Conservation (phyloP, 129 eudicot species). For the Ambrosia artemisiifolia region DNA sequence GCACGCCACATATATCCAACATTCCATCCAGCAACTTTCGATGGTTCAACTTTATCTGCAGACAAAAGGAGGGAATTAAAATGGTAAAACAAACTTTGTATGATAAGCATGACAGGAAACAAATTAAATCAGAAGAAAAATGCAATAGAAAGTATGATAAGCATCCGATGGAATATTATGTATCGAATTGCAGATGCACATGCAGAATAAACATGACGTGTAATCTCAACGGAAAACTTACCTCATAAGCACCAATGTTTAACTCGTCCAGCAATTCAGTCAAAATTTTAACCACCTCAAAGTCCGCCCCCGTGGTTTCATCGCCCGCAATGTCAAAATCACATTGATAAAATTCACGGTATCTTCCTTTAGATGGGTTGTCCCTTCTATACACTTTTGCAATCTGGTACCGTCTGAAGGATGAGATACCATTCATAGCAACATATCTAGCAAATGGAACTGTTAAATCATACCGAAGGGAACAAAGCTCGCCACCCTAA, state of each 20-base stretch:
- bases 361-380: conserved; percentile 94
- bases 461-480: conserved; percentile 86
- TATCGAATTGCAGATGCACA: no score
- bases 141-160: not conserved
- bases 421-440: conserved; percentile 82
- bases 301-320: conserved; percentile 72
- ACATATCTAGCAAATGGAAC: conserved; percentile 95
- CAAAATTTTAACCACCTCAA: conserved; percentile 75
- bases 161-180: no score
- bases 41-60: conserved; percentile 88
- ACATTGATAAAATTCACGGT: conserved; percentile 95
- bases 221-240: no score
- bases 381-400: conserved; percentile 92
- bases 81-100: not conserved
- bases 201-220: no score
- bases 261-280: conserved; percentile 80
- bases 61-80: not conserved
- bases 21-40: conserved; percentile 88
- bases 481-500: conserved; percentile 98
- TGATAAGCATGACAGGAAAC: not conserved
- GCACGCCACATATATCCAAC: conserved; percentile 92
- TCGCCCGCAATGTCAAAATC: conserved; percentile 96
- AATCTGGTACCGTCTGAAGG: conserved; percentile 80
- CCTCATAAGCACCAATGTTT: conserved; percentile 89
- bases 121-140: not conserved